Base-by-base conservation (phyloP, 2,329 filamentous ascomycete genomes). In the Fusarium nisikadoi region DNA sequence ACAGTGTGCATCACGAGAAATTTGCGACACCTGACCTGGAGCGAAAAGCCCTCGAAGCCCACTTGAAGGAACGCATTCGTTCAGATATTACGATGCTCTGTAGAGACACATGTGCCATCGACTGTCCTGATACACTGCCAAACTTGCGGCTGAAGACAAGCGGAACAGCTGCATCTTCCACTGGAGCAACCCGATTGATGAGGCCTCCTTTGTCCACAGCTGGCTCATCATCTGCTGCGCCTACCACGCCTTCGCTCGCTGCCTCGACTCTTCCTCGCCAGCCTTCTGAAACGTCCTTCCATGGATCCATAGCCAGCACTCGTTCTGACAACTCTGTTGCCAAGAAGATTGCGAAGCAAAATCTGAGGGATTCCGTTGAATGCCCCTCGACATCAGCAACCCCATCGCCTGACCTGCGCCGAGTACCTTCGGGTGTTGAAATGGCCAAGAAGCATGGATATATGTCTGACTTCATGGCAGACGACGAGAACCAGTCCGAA, bases 61-160 rank as follows among this genome's bases (percentile, higher is more conserved):
- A 80, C 12, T 79, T 89, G 29, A 83, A 81, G 63, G 78, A 82
- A 16, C 84, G 84, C 25, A 84, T 88, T 46, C 81, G 85, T 41
- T 76, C 78, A 13, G 86, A 88, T 59, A 82, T 88, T 27, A 81
- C 84, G 43, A 83, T 83, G 77, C 78, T 88, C 23, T 87, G 85
- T 71, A 85, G 82, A 68, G 87, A 89, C 68, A 88, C 86, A 3
- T 85, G 85, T 67, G 81, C 81, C 19, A 79, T 88, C 23, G 80
- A 82, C 41, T 75, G 75, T 49, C 65, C 75, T 35, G 78, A 79
- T 39, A 60, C 69, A 20, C 63, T 80, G 16, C 69, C 76, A 25
- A 80, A 79, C 56, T 57, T 80, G 49, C 74, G 71, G 20, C 61
- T 79, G 17, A 74, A 74, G 52, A 65, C 53, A 52, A 71, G 61